Base-by-base conservation (phyloP, 2,329 filamentous ascomycete genomes). In the Emmonsia crescens region DNA sequence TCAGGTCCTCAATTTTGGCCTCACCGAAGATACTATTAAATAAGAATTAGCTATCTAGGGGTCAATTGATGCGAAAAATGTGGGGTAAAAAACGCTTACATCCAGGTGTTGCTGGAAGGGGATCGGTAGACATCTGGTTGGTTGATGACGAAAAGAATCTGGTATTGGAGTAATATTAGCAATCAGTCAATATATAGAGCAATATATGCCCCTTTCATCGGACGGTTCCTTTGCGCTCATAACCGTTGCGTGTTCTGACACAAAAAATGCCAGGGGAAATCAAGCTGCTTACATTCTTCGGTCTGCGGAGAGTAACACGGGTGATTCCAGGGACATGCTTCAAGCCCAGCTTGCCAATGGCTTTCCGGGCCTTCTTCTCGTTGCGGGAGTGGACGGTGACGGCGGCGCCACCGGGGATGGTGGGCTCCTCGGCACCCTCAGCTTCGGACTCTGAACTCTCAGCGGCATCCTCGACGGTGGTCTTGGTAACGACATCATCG, bases 331-430 rank as follows among this genome's bases (percentile, higher is more conserved):
- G 89, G 70, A 99, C 89, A 75, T 93, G 91, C 84, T 91, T 94
- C 76, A 99, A 83, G 77, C 96, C 92, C 75, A 97, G 87, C 87
- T 99, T 99, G 79, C 91, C 89, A 77, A 99, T 96, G 74, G 92
- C 91, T 86, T 99, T 99, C 82, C 94, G 89, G 73, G 94, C 95
- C 88, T 99, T 99, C 89, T 99, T 99, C 89, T 99, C 94, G 83
- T 97, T 97, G 79, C 94, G 91, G 76, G 91, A 96, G 85, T 97
- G 93, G 75, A 99, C 88, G 72, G 94, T 86, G 74, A 93, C 89
- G 68, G 88, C 86, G 74, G 91, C 89, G 75, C 93, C 94, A 69
- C 89, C 88, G 76, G 93, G 91, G 71, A 88, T 86, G 76, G 78
- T 82, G 71, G 82, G 78, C 75, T 86, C 84, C 66, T 81, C 82